phyloP scores from a whole-genome alignment of 345 rosid genomes.

The Eucalyptus grandis region DNA sequence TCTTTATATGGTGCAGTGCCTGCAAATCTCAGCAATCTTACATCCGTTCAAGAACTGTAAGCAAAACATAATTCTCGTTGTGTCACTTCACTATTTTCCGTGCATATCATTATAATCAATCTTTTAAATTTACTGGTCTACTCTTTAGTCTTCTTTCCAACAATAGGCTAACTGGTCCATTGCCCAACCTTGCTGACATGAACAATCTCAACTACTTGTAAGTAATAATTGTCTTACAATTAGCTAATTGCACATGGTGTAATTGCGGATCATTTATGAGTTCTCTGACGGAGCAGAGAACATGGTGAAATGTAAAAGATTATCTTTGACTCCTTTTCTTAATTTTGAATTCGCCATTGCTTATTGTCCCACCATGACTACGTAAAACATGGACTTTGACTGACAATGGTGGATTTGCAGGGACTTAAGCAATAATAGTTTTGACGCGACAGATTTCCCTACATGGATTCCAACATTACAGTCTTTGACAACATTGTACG shows the following conservation, averaged over 20 bases:
- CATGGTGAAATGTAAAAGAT: background rate
- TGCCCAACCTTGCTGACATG: constrained; percentile 61
- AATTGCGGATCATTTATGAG: background rate
- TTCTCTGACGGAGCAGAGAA: background rate
- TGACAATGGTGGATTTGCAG: constrained; percentile 21
- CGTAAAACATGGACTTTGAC: background rate
- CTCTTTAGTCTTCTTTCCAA: constrained; percentile 63
- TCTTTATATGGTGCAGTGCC: constrained; percentile 41
- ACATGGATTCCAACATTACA: constrained; percentile 39
- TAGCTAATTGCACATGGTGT: background rate
- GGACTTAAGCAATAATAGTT: constrained; percentile 75
- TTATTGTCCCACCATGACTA: background rate
- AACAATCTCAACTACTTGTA: constrained; percentile 47
- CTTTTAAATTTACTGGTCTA: background rate
- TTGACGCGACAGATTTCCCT: constrained; percentile 34
- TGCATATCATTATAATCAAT: background rate
- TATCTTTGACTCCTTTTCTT: background rate
- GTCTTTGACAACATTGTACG: constrained; percentile 66
- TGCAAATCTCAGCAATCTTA: constrained; percentile 40
- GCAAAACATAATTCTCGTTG: background rate
- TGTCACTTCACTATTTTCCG: background rate
- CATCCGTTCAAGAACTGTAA: constrained; percentile 52
- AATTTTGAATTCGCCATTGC: background rate
- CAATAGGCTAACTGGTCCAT: constrained; percentile 37
- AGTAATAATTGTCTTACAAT: constrained; percentile 3